A percentile compares a stretch with the other conserved stretches of the same genome.
Evolutionary conservation across 805 yeast genomes (phyloP).

Genomic region (Komagataella ulmi): DNA sequence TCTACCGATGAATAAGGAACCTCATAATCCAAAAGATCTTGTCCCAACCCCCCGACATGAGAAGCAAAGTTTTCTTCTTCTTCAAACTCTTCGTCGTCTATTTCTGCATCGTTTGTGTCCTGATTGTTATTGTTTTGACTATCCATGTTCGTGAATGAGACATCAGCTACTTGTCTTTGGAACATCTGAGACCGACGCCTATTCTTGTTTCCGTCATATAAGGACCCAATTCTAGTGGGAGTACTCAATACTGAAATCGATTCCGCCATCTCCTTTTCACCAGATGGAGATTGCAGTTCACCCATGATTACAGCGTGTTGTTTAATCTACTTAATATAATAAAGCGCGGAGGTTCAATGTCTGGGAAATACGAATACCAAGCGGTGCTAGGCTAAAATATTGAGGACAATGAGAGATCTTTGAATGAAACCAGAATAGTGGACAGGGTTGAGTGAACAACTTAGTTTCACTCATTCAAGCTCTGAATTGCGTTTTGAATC

Average conservation of each 20-base stretch:
- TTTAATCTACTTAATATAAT: not conserved
- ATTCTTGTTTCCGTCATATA: not conserved
- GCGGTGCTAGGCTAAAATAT: not conserved
- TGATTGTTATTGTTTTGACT: not conserved
- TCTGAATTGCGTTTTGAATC: not conserved
- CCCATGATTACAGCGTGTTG: not conserved
- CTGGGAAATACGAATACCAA: not conserved
- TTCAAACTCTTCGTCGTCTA: not conserved
- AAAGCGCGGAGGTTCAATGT: not conserved
- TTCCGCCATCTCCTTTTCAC: not conserved
- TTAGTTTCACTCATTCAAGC: not conserved
- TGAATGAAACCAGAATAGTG: too few species aligned
- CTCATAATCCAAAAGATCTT: not conserved
- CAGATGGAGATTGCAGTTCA: not conserved
- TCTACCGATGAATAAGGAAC: not conserved
- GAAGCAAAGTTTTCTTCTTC: not conserved
- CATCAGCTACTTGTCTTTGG: not conserved
- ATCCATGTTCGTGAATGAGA: not conserved
- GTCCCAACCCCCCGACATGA: not conserved
- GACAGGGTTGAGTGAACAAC: too few species aligned
- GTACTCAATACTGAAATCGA: not conserved
- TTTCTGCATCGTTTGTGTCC: not conserved
- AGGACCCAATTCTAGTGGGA: not conserved
- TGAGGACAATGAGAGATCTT: not conserved
- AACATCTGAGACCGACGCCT: not conserved